phyloP scores from a whole-genome alignment of 768 basidiomycete species.

The Amanita pseudoporphyria region DNA sequence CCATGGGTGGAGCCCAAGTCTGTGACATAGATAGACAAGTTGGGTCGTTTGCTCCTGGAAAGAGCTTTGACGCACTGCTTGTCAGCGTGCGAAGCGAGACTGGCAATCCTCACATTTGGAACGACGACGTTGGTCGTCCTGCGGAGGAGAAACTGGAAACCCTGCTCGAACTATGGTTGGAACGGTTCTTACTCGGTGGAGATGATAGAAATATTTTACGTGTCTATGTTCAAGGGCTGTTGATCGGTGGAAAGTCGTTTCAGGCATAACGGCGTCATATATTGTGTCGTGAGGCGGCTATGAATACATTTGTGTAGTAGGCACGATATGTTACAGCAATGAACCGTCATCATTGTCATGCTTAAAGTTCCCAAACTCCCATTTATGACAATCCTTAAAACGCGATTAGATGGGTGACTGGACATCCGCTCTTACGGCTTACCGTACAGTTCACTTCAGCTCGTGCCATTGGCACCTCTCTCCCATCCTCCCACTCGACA shows the following conservation, averaged over 20 bases:
- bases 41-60: constrained; percentile 73
- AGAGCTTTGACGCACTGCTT: constrained; percentile 84
- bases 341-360: constrained; percentile 5
- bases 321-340: background rate
- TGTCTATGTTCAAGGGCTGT: constrained; percentile 77
- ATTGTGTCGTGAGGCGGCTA: background rate
- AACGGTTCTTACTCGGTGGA: constrained; percentile 80
- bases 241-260: constrained; percentile 60
- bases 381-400: constrained; percentile 66
- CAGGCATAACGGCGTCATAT: background rate
- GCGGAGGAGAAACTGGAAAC: constrained; percentile 19
- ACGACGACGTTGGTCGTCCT: constrained; percentile 11
- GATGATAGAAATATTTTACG: constrained; percentile 76
- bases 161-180: constrained; percentile 51
- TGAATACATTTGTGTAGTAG: background rate
- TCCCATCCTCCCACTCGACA: constrained; percentile 41
- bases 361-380: constrained; percentile 54
- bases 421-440: constrained; percentile 12
- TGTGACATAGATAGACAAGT: constrained; percentile 58
- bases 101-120: constrained; percentile 47
- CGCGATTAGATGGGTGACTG: background rate
- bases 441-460: constrained; percentile 58
- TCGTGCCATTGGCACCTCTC: constrained; percentile 48
- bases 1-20: constrained; percentile 81
- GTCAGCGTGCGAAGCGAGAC: constrained; percentile 46